Percentiles rank a stretch among this genome's conserved stretches.
phyloP scores from a whole-genome alignment of 2,329 filamentous ascomycete genomes.

The Hypoxylon sp. region DNA sequence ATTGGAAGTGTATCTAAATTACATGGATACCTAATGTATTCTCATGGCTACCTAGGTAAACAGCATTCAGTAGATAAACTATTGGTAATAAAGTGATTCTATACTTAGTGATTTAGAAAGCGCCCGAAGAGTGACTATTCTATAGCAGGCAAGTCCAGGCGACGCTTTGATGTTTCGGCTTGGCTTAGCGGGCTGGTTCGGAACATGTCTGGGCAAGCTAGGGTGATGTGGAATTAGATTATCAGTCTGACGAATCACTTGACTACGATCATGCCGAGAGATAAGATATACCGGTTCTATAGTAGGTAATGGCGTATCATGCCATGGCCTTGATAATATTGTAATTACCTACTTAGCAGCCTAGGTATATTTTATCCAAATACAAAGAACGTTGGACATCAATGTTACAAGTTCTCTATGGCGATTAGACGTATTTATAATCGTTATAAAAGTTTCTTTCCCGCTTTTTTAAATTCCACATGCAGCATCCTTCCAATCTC shows the following conservation, averaged over 20 bases:
- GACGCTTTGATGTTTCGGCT: background rate
- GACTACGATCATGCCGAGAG: background rate
- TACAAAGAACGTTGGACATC: background rate
- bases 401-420: conserved; percentile 5
- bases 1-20: too few species aligned
- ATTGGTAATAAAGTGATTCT: background rate
- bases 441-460: too few species aligned
- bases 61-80: too few species aligned
- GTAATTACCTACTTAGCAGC: background rate
- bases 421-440: too few species aligned
- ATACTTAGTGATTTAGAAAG: background rate
- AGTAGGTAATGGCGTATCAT: background rate
- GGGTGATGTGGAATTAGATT: background rate
- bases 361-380: background rate
- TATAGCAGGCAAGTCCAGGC: conserved; percentile 4
- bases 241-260: background rate
- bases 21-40: too few species aligned
- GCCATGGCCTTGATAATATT: background rate
- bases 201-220: background rate
- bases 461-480: background rate
- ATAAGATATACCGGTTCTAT: background rate
- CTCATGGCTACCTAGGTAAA: too few species aligned
- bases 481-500: background rate
- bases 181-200: background rate
- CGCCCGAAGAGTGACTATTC: background rate